Percentiles rank a stretch among this genome's conserved stretches.
These are phyloP conservation scores for Phytophthora sp. DNA, from an alignment of 352 stramenopile genomes.

Conservation along the genomic window DNA sequence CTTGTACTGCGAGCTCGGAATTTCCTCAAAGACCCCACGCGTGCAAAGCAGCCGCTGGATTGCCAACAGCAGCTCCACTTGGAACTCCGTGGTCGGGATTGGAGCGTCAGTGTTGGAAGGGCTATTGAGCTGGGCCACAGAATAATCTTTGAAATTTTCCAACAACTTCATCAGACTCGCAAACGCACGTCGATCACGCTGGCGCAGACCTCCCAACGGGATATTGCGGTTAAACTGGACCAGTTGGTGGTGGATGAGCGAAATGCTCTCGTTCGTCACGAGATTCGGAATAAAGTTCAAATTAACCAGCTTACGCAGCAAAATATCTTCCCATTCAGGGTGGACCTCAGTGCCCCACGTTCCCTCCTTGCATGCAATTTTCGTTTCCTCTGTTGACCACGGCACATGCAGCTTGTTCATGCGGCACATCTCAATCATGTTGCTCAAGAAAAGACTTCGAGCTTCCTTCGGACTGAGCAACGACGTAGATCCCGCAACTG, in stretches of 20 bases:
- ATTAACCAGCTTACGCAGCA: constrained; percentile 82
- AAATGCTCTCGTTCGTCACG: constrained; percentile 78
- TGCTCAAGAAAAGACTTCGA: constrained; percentile 82
- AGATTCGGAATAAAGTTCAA: constrained; percentile 84
- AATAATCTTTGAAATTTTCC: constrained; percentile 87
- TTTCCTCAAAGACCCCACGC: constrained; percentile 84
- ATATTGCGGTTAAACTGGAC: constrained; percentile 91
- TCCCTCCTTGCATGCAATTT: constrained; percentile 86
- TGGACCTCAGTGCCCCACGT: constrained; percentile 85
- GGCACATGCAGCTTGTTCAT: constrained; percentile 90
- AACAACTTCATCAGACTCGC: constrained; percentile 84
- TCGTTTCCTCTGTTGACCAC: constrained; percentile 89
- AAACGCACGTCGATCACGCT: constrained; percentile 80
- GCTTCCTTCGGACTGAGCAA: constrained; percentile 80
- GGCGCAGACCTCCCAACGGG: constrained; percentile 68
- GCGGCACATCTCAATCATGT: constrained; percentile 89
- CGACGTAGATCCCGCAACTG: constrained; percentile 74
- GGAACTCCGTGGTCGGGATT: constrained; percentile 82
- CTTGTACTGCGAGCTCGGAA: constrained; percentile 87
- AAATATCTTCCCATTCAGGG: constrained; percentile 84
- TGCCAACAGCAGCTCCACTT: constrained; percentile 78
- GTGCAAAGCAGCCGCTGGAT: constrained; percentile 86
- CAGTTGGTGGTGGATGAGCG: constrained; percentile 75
- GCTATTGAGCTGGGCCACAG: constrained; percentile 80
- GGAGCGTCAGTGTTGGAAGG: constrained; percentile 82